Evolutionary conservation across 164 flowering plant genomes (phyloP), one percentile per base, ranked within the genome.

Genomic region (Taxillus chinensis): DNA sequence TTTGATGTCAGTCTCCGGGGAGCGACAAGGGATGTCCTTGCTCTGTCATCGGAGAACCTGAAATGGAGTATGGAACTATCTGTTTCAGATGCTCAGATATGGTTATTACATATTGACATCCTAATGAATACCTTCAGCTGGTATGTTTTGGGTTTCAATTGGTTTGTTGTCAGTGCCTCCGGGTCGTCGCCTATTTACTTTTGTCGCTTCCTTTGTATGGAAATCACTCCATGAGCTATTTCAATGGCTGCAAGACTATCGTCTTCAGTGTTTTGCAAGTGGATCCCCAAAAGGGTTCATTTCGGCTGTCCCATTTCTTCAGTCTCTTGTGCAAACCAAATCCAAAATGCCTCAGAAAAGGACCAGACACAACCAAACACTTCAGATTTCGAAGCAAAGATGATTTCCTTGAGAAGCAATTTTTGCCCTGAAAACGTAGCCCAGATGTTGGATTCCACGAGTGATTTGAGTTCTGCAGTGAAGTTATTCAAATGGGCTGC

Each of bases 401-500:
- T 79, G 60, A 77, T 66, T 8, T 74, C 64, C 71, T 59, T 78
- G 46, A 78, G 75, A 67, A 72, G 70, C 39, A 75, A 66, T 49
- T 68, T 79, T 17, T 57, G 59, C 63, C 79, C 87, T 8, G 84
- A 82, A 42, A 73, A 63, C 63, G 67, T 85, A 63, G 62, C 76
- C 65, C 58, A 68, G 52, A 77, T 79, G 67, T 75, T 87, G 70
- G 77, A 79, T 55, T 64, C 70, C 27, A 76, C 79, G 2, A 59
- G 17, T 45, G 86, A 83, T 64, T 39, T 77, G 69, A 70, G 59
- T 54, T 74, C 84, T 52, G 82, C 85, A 3, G 15, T 82, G 10
- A 74, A 74, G 71, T 58, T 84, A 63, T 82, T 88, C 80, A 82
- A 78, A 75, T 85, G 84, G 86, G 86, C 81, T 59, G 73, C 87